These are phyloP conservation scores for Emiliania huxleyi DNA, from an alignment of 78 protist species.

Conservation along the genomic window DNA sequence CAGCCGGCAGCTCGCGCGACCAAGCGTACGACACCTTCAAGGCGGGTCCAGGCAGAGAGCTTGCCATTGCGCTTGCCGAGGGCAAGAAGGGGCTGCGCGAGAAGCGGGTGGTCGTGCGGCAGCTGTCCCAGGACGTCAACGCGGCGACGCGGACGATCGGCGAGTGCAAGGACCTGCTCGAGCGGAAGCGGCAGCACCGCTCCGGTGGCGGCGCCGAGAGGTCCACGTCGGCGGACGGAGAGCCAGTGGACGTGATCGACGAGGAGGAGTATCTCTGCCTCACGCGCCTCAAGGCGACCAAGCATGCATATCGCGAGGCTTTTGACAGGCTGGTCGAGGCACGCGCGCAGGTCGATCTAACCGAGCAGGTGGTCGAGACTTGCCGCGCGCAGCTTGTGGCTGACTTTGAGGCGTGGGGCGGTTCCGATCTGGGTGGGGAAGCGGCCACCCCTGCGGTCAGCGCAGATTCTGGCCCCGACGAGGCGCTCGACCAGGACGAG, in stretches of 20 bases:
- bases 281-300: background rate
- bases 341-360: background rate
- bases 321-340: background rate
- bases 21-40: background rate
- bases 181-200: background rate
- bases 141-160: slow-evolving; percentile 23
- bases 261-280: slow-evolving; percentile 44
- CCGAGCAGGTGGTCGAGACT: background rate
- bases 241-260: slow-evolving; percentile 36
- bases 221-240: background rate
- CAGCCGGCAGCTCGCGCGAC: too few species aligned
- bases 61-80: background rate
- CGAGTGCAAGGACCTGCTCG: slow-evolving; percentile 17
- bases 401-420: background rate
- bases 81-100: slow-evolving; percentile 19
- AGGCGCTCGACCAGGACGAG: background rate
- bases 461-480: too few species aligned
- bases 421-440: background rate
- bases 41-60: background rate
- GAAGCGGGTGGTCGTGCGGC: background rate
- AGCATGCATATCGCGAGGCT: background rate
- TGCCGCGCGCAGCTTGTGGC: background rate
- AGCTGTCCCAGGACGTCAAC: background rate
- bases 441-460: too few species aligned
- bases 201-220: background rate